Conservation (phyloP, 768 basidiomycete genomes). For the Auriscalpium vulgare region DNA sequence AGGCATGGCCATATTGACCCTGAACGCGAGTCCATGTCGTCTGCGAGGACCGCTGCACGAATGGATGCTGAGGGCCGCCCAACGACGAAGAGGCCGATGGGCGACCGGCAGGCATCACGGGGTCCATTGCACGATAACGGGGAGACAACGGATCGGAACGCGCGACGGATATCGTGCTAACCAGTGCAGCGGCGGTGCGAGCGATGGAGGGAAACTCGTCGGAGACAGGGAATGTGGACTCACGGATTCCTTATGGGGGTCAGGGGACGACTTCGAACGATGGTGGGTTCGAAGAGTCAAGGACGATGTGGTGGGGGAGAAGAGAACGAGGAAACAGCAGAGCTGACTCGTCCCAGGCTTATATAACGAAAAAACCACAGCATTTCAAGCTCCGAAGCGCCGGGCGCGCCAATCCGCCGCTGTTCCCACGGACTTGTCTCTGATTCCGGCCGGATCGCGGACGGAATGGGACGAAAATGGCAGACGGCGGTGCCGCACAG, state of each 20-base stretch:
- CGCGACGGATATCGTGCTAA: conserved; percentile 3
- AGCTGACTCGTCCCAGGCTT: conserved; percentile 10
- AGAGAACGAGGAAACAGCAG: conserved; percentile 1
- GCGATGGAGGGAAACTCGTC: conserved; percentile 14
- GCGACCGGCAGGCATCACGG: conserved; percentile 4
- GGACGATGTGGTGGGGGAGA: conserved; percentile 1
- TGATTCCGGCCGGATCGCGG: background rate
- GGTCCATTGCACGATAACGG: conserved; percentile 10
- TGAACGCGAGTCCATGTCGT: conserved; percentile 16
- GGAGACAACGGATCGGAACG: background rate
- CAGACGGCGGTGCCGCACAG: no score
- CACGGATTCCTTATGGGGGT: conserved; percentile 10
- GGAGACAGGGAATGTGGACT: conserved; percentile 15
- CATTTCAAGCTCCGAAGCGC: conserved; percentile 14
- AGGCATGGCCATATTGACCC: background rate
- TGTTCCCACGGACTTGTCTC: background rate
- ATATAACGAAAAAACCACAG: conserved; percentile 9
- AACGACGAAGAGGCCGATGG: conserved; percentile 8
- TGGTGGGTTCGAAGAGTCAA: background rate
- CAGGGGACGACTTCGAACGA: conserved; percentile 9
- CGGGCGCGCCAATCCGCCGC: background rate
- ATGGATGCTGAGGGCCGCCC: conserved; percentile 6
- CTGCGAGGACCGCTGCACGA: conserved; percentile 13
- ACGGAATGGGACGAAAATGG: background rate
- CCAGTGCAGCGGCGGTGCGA: conserved; percentile 8